Evolutionary conservation across 352 stramenopile genomes (phyloP).

Genomic region (Phytopythium kandeliae): DNA sequence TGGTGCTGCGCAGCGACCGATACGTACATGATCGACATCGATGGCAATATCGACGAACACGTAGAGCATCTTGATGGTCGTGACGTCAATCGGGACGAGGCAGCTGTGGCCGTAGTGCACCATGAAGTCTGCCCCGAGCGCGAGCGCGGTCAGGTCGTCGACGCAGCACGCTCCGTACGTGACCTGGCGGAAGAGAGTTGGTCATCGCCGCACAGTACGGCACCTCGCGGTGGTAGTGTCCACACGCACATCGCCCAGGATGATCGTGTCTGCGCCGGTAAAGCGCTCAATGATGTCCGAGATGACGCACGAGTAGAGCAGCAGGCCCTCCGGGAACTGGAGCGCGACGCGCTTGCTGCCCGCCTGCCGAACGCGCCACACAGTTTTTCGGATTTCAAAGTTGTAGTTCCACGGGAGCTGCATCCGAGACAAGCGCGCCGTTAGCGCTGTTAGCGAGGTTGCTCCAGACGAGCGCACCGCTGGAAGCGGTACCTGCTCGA

Average conservation of each 20-base stretch:
- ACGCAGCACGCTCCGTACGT: constrained; percentile 99
- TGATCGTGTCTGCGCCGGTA: constrained; percentile 85
- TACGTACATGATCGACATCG: constrained; percentile 91
- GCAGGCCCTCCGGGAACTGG: constrained; percentile 98
- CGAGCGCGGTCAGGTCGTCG: constrained; percentile 96
- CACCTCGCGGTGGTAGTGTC: background rate
- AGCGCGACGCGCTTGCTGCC: constrained; percentile 92
- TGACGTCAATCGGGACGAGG: constrained; percentile 96
- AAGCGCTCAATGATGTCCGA: constrained; percentile 98
- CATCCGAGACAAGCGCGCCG: no score
- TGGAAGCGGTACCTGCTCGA: constrained; percentile 56
- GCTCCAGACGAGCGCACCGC: no score
- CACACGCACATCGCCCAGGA: constrained; percentile 93
- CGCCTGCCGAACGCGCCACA: constrained; percentile 93
- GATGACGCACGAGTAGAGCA: constrained; percentile 97
- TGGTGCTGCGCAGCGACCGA: background rate
- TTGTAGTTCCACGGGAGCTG: constrained; percentile 97
- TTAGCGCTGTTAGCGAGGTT: no score
- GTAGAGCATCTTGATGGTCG: constrained; percentile 96
- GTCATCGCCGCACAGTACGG: background rate
- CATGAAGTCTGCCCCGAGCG: constrained; percentile 95
- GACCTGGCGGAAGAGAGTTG: constrained; percentile 25
- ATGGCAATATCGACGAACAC: constrained; percentile 99
- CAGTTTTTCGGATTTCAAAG: constrained; percentile 98
- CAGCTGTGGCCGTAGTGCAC: constrained; percentile 99